Conservation (phyloP, 257 asterid genomes). For the Eustoma russellianum region DNA sequence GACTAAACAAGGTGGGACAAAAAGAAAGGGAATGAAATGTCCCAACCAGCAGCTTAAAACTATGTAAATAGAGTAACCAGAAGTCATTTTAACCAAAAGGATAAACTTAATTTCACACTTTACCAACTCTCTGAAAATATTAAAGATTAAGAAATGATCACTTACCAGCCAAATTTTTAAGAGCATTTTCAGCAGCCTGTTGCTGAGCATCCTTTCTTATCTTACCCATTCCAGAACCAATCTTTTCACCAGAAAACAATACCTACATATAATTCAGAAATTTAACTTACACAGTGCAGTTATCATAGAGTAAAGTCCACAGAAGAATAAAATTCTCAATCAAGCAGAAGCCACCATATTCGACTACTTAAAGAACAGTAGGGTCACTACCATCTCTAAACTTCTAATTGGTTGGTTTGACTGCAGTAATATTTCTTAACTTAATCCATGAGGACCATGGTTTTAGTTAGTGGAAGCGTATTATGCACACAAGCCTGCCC, state of each 20-base stretch:
- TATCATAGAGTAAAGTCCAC: conserved; percentile 5
- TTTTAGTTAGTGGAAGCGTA: no score
- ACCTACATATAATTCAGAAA: conserved; percentile 48
- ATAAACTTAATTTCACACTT: neutral
- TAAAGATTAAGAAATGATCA: neutral
- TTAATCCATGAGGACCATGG: no score
- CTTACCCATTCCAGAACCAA: conserved; percentile 86
- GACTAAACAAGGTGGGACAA: neutral
- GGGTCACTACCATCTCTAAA: no score
- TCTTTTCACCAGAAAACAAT: conserved; percentile 69
- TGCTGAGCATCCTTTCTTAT: conserved; percentile 95
- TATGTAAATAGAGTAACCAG: neutral
- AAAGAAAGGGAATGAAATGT: neutral
- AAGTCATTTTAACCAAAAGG: no score
- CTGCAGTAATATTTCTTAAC: no score
- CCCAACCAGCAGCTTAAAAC: neutral
- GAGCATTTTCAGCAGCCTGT: conserved; percentile 95
- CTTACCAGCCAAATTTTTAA: conserved; percentile 82
- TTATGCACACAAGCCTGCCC: no score
- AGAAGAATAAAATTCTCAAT: neutral
- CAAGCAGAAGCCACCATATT: neutral
- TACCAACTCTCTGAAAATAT: neutral
- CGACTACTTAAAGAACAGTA: no score
- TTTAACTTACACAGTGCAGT: conserved; percentile 12
- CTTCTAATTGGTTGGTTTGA: no score